Evolutionary conservation across 106 monocot species (phyloP).

Genomic region (Agapanthus africanus): DNA sequence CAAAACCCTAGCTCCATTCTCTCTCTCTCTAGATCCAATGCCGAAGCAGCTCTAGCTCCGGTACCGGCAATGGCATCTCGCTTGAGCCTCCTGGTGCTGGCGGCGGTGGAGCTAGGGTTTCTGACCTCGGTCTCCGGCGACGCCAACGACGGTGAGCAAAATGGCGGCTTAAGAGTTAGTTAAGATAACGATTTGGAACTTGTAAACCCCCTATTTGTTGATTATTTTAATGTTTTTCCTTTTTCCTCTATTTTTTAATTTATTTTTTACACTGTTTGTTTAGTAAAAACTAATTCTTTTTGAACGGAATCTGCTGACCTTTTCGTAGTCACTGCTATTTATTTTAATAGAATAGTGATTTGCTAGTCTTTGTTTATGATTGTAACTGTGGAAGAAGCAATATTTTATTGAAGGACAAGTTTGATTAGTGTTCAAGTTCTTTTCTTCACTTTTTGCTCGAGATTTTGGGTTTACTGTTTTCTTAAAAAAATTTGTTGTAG

Average conservation of each 20-base stretch:
- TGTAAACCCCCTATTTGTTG: not conserved
- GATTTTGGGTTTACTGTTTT: not conserved
- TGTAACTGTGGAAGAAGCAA: not conserved
- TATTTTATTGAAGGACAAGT: not conserved
- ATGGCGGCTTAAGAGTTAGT: not conserved
- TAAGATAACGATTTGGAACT: not conserved
- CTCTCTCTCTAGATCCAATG: too few relatives aligned
- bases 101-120: too few relatives aligned
- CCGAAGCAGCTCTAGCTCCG: too few relatives aligned
- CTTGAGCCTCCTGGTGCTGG: too few relatives aligned
- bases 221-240: not conserved
- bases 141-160: slow-evolving; percentile 27
- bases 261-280: not conserved
- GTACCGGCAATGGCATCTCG: too few relatives aligned
- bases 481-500: too few relatives aligned
- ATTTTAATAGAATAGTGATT: not conserved
- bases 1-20: too few relatives aligned
- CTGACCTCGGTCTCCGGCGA: not conserved
- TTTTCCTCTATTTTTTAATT: slow-evolving; percentile 1
- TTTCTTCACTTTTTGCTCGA: not conserved
- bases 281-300: not conserved
- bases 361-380: not conserved
- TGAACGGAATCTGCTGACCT: not conserved
- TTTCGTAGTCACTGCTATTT: not conserved
- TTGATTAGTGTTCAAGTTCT: not conserved